Evolutionary conservation across 129 eudicot species (phyloP).

Genomic region (Chrysanthemum makinoi): DNA sequence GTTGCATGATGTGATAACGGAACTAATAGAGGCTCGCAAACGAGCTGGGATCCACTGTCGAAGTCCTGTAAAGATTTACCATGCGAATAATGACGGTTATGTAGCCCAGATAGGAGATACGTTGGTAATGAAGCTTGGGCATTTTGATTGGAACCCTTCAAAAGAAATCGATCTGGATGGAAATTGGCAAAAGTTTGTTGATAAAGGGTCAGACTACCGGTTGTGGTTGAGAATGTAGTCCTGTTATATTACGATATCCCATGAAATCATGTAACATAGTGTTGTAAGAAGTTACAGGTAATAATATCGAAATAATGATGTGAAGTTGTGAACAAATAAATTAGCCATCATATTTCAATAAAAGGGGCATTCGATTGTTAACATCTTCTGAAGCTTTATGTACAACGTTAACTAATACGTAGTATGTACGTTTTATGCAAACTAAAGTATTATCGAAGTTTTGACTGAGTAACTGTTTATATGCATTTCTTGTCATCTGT

Average conservation of each 20-base stretch:
- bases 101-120: conserved; percentile 54
- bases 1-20: conserved; percentile 47
- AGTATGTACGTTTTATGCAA: too few species aligned
- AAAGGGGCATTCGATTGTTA: background rate
- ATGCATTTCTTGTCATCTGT: too few species aligned
- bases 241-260: background rate
- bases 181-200: conserved; percentile 60
- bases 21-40: conserved; percentile 46
- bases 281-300: background rate
- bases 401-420: too few species aligned
- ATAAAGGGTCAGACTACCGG: conserved; percentile 56
- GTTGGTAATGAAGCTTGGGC: conserved; percentile 59
- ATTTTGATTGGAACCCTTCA: conserved; percentile 57
- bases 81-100: conserved; percentile 53
- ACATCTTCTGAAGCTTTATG: too few species aligned
- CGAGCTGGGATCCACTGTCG: conserved; percentile 62
- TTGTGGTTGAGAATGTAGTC: conserved; percentile 50
- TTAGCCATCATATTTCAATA: background rate
- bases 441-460: too few species aligned
- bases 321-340: background rate
- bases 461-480: too few species aligned
- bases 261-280: background rate
- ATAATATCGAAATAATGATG: background rate
- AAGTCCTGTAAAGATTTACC: conserved; percentile 56
- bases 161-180: conserved; percentile 57